Base-by-base conservation (phyloP, 441 rosid genomes). In the Pelargonium citronellum region DNA sequence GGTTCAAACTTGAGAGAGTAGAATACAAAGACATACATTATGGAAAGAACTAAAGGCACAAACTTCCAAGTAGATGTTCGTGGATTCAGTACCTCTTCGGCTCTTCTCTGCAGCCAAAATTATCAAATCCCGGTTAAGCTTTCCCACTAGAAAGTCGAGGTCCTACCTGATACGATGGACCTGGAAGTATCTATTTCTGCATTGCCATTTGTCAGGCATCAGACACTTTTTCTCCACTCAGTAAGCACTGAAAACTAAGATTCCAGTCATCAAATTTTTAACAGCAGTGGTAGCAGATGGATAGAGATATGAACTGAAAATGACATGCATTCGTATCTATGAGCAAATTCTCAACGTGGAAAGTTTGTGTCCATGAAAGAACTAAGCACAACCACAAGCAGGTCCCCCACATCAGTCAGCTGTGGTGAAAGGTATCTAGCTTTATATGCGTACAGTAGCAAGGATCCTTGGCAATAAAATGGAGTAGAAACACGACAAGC, bases 141-240 rank as follows among this genome's bases (percentile, higher is more conserved):
- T 73, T 80, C 70, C 53, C 68, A 51, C 73, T 80, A 77, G 67
- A 69, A 71, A 41, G 16, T 27, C 13, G 7, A 47, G 78, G 69
- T 63, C 67, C 81, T 51, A 10, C 27, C 20, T 22, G 46, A 74
- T 57, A 17, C 67, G 4, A 27, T 24, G 64, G 67, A n/a, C 55
- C 66, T 69, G 60, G 19, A 64, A 61, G 51, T 66, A 73, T 76
- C 77, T 49, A 49, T 49, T 49, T 13, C 77, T 68, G 57, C 69
- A 43, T 49, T 16, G 65, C 77, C 80, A 76, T 69, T 74, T 64
- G 70, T 53, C 62, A n/a, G 27, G 75, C 60, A 64, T 69, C 67
- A 57, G 16, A 1, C 27, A 66, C 24, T 58, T 49, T 71, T 64
- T 69, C 66, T 30, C 62, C 78, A 62, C 34, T 53, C 58, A 66